Base-by-base conservation (phyloP, 768 basidiomycete genomes). In the Gymnopilus junonius region DNA sequence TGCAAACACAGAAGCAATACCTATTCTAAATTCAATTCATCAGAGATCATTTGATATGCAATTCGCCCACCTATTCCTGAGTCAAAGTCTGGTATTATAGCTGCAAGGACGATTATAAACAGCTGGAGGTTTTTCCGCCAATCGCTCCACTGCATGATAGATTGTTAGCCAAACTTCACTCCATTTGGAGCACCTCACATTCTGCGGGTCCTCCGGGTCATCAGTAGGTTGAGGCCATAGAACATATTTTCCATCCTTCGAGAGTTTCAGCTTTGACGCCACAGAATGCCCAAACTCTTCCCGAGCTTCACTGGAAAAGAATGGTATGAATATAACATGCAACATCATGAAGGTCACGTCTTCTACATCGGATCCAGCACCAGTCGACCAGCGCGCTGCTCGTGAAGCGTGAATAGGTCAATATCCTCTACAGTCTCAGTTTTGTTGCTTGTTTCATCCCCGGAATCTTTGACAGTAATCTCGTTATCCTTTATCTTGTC, bases 211-310 rank as follows among this genome's bases (percentile, higher is more conserved):
- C n/a, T 82, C 75, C 0, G 82, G 81, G 46, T 85, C 80, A 54
- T 89, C 84, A 1, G 83, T 81, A 1, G 89, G 88, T 67, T 90
- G 89, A 20, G 89, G 89, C 87, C 88, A 90, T 0, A 91, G 80
- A 10, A 90, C 82, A 53, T 80, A 86, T 17, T 77, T 82, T 0
- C 88, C 87, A 59, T 88, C 85, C 17, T 67, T 62, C 4, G 84
- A 81, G 7, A 88, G 76, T 77, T 90, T 90, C 57, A 90, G 77
- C 51, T 70, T 78, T 4, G 82, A 74, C 0, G 88, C 87, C 39
- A 87, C 70, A 3, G 75, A 75, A 23, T 84, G 83, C 10, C 88
- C 88, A 51, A 89, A 83, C 73, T 89, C 88, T 59, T 83, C 74
- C 67, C 77, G 79, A 0, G 89, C 89, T 74, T 91, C 88, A 43